Evolutionary conservation across 2,329 filamentous ascomycete genomes (phyloP), one percentile per base, ranked within the genome.

Genomic region (Esteya vermicola): DNA sequence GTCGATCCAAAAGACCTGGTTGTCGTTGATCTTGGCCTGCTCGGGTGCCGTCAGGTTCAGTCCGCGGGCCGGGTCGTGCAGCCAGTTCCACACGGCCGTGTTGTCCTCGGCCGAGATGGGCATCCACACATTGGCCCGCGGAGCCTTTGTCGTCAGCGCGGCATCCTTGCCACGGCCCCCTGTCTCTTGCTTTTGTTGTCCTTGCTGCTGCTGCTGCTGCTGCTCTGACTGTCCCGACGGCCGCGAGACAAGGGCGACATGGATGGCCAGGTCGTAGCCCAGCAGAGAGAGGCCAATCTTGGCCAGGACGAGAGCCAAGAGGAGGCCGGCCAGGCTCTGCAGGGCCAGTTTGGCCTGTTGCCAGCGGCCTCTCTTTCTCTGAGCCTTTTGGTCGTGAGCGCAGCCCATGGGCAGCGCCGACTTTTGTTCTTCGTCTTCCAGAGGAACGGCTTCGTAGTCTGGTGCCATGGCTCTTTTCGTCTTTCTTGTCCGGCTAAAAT

Each of bases 1-100:
- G 45, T 70, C 67, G 18, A 70, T 57, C 49, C 57, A 63, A 45
- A 56, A 60, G 30, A 69, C 56, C 38, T 61, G 61, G 49, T 68
- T 70, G 47, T 69, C 63, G 3, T 57, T 62, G 7, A 58, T 45
- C 6, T 47, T 52, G 7, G 63, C 60, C 9, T 53, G 46, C 3
- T 46, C 50, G 1, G 60, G 58, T 8, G 53, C 35, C 1, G 64
- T 69, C 41, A 69, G 51, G 48, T 70, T 69, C 34, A 70, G 51
- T 2, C 60, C 61, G 12, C 54, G 52, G 1, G 50, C 48, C 9
- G 58, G 57, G 33, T 61, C 56, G 41, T 63, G 60, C 9, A 67
- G 53, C 20, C 64, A 51, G 25, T 60, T 58, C 54, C 59, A 64
- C 14, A 69, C 60, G 3, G 59, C 59, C 0, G 58, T 39, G 39